A percentile compares a stretch with the other conserved stretches of the same genome.
Conservation (phyloP, 306 rosid genomes). For the Hippophae rhamnoides region DNA sequence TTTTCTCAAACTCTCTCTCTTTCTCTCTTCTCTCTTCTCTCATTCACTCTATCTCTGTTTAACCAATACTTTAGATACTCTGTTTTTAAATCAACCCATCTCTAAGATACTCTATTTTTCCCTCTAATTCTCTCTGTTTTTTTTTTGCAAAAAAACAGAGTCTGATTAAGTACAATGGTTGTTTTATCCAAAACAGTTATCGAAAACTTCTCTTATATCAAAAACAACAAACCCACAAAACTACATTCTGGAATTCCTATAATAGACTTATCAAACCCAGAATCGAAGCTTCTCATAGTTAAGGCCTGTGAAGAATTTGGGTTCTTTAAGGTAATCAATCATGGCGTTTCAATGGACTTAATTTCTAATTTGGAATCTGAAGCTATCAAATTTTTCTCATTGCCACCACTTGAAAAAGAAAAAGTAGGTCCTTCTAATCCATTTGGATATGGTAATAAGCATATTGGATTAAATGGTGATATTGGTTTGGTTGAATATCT, state of each 20-base stretch:
- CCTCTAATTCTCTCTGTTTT: not conserved
- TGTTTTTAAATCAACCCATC: not conserved
- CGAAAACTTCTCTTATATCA: slow-evolving; percentile 34
- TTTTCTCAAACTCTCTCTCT: not conserved
- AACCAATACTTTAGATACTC: slow-evolving; percentile 2
- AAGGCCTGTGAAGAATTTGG: slow-evolving; percentile 92
- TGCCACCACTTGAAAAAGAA: slow-evolving; percentile 57
- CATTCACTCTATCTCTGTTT: slow-evolving; percentile 1
- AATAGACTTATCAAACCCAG: slow-evolving; percentile 71
- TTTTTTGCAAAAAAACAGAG: no score
- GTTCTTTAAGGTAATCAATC: slow-evolving; percentile 79
- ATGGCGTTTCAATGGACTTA: slow-evolving; percentile 79
- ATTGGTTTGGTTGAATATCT: slow-evolving; percentile 96
- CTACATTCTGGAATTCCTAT: slow-evolving; percentile 49
- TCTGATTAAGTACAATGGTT: slow-evolving; percentile 30
- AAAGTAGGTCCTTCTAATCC: slow-evolving; percentile 65
- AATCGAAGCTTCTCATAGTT: slow-evolving; percentile 58
- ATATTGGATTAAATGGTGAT: slow-evolving; percentile 63
- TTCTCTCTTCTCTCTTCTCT: not conserved
- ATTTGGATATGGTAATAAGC: slow-evolving; percentile 70
- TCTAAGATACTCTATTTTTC: not conserved
- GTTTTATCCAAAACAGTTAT: slow-evolving; percentile 35
- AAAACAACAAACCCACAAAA: slow-evolving; percentile 29
- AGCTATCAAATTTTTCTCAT: slow-evolving; percentile 68
- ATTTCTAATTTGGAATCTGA: slow-evolving; percentile 59